A percentile compares a stretch with the other conserved stretches of the same genome.
Evolutionary conservation across 495 filamentous ascomycete genomes (phyloP).

Genomic region (Astrocystis sublimbata): DNA sequence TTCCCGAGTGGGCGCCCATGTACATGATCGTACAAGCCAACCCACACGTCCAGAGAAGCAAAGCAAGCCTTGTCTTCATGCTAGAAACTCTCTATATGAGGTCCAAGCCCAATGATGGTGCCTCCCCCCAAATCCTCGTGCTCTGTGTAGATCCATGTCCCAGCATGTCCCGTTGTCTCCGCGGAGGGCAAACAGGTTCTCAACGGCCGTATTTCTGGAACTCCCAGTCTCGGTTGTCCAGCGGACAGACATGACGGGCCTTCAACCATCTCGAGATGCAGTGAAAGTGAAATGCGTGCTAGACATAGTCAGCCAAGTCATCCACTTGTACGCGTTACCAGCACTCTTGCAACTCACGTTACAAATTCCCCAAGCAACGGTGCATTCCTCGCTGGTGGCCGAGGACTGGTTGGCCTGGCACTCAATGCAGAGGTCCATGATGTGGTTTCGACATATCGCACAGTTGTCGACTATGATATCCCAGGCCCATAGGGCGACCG

Average conservation of each 20-base stretch:
- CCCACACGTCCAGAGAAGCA: not conserved
- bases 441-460: constrained; percentile 98
- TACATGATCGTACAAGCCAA: not conserved
- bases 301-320: constrained; percentile 24
- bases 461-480: constrained; percentile 99
- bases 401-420: constrained; percentile 99
- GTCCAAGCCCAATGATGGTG: not conserved
- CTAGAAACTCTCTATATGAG: not conserved
- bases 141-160: not conserved
- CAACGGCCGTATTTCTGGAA: constrained; percentile 95
- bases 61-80: not conserved
- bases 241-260: constrained; percentile 96
- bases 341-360: constrained; percentile 69
- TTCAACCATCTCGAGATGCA: constrained; percentile 99
- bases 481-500: constrained; percentile 99
- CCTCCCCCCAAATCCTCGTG: not conserved
- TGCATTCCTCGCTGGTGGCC: constrained; percentile 96
- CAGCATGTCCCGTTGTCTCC: not conserved
- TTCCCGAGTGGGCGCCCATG: constrained; percentile 11
- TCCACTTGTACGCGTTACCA: not conserved
- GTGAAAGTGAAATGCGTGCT: constrained; percentile 99
- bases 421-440: constrained; percentile 99
- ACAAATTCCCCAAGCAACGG: constrained; percentile 98
- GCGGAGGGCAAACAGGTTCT: constrained; percentile 3
- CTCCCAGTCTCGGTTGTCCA: constrained; percentile 99